phyloP scores from a whole-genome alignment of 176 grass and related monocot species.

The Urochloa ruziziensis region DNA sequence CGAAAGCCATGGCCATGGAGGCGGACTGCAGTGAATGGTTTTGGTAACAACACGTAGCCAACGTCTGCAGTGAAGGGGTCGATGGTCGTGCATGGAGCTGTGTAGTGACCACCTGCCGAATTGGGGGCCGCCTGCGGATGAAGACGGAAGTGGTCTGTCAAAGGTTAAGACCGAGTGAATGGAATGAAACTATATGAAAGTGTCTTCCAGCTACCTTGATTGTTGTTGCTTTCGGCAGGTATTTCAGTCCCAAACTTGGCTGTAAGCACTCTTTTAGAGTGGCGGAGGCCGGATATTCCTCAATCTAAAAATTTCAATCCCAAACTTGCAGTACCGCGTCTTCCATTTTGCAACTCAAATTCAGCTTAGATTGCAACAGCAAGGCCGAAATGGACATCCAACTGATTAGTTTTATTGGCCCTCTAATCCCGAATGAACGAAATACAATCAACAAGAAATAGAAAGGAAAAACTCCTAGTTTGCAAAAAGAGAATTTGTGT shows the following conservation, averaged over 20 bases:
- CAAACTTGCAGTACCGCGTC: background rate
- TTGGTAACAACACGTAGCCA: background rate
- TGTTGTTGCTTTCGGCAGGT: background rate
- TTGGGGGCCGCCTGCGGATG: background rate
- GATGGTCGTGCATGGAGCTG: background rate
- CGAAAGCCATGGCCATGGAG: background rate
- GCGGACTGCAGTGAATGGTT: background rate
- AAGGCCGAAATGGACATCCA: background rate
- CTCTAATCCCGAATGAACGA: too few species aligned
- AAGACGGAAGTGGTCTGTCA: background rate
- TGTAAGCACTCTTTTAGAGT: too few species aligned
- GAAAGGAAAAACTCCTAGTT: background rate
- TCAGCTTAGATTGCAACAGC: background rate
- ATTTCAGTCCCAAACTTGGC: too few species aligned
- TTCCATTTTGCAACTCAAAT: background rate
- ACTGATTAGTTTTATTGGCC: background rate
- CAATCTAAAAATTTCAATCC: too few species aligned
- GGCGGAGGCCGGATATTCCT: too few species aligned
- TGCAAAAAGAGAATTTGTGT: background rate
- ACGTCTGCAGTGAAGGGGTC: background rate
- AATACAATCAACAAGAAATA: background rate
- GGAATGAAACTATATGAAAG: too few species aligned
- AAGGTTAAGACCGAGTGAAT: background rate
- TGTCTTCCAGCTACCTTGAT: background rate
- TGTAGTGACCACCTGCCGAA: too few species aligned